Base-by-base conservation (phyloP, 2,329 filamentous ascomycete species). In the Cercospora citrullina region DNA sequence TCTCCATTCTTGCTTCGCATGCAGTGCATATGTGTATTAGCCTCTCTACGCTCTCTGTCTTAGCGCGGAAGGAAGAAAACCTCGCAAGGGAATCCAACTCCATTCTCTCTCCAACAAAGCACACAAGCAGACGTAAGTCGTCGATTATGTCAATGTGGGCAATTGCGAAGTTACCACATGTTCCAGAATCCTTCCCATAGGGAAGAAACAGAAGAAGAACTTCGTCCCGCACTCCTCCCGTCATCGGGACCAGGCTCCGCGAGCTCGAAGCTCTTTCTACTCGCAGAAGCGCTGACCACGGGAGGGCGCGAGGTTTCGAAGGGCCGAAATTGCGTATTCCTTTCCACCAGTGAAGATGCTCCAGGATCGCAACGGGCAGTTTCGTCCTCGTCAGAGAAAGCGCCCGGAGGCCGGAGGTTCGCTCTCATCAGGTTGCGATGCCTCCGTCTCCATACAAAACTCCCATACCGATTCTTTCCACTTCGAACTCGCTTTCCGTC, bases 181-280 rank as follows among this genome's bases (percentile, higher is more conserved):
- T n/a, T 53, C 48, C 48, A 28, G 14, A 53, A 28, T 23, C 21
- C 48, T n/a, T 53, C 48, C 31, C 28, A 18, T 16, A 58, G 2
- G 23, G 16, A 21, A 1, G 28, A 33, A 58, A 16, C n/a, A 33
- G 16, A 31, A 14, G 26, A 9, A 28, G 21, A 18, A 58, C 16
- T 28, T 36, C 5, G 31, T 10, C 18, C 28, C 16, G 23, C 28
- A n/a, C 28, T 30, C n/a, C 55, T 31, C 16, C 16, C 8, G n/a
- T 12, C 51, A 21, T 45, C 33, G 18, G 12, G 58, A 64, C 51
- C 51, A 62, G 36, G 10, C 45, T 31, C 23, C 31, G 62, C 62
- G 62, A 64, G 62, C 62, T 30, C 62, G 62, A 64, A 64, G 62
- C 62, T 58, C 62, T 64, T 64, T 64, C 62, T 64, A 64, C 62